These are phyloP conservation scores for Fusarium miscanthi DNA, from an alignment of 2,329 filamentous ascomycete species.

Conservation along the genomic window DNA sequence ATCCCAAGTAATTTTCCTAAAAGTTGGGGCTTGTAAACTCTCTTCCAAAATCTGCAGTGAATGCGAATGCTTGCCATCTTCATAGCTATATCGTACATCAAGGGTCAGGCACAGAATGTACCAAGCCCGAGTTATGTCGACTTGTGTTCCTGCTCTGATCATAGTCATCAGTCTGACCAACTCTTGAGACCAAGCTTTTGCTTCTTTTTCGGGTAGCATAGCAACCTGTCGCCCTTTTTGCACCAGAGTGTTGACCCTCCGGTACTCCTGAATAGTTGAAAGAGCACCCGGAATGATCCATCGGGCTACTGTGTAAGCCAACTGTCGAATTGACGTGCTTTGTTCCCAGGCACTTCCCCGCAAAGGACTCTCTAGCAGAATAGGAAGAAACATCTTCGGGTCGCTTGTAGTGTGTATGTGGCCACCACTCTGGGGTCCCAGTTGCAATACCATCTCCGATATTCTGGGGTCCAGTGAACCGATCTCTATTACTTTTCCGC, in stretches of 20 bases:
- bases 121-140: constrained; percentile 36
- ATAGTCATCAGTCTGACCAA: constrained; percentile 37
- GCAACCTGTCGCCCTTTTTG: constrained; percentile 46
- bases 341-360: constrained; percentile 68
- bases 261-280: constrained; percentile 50
- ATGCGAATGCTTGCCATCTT: constrained; percentile 45
- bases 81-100: constrained; percentile 46
- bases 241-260: constrained; percentile 48
- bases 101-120: constrained; percentile 43
- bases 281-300: constrained; percentile 27
- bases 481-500: constrained; percentile 28
- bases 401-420: constrained; percentile 34
- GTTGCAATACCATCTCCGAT: constrained; percentile 53
- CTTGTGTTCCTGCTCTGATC: constrained; percentile 2
- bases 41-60: constrained; percentile 39
- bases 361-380: constrained; percentile 68
- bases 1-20: constrained; percentile 59
- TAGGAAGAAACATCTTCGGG: constrained; percentile 70
- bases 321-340: constrained; percentile 59
- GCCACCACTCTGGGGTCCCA: constrained; percentile 22
- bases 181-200: constrained; percentile 21
- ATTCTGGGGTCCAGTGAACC: constrained; percentile 52
- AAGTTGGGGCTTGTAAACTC: not conserved
- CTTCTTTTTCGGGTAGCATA: constrained; percentile 20
- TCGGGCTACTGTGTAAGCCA: constrained; percentile 65